Evolutionary conservation across 2,329 filamentous ascomycete genomes (phyloP).

Genomic region (Venturia oleaginea): DNA sequence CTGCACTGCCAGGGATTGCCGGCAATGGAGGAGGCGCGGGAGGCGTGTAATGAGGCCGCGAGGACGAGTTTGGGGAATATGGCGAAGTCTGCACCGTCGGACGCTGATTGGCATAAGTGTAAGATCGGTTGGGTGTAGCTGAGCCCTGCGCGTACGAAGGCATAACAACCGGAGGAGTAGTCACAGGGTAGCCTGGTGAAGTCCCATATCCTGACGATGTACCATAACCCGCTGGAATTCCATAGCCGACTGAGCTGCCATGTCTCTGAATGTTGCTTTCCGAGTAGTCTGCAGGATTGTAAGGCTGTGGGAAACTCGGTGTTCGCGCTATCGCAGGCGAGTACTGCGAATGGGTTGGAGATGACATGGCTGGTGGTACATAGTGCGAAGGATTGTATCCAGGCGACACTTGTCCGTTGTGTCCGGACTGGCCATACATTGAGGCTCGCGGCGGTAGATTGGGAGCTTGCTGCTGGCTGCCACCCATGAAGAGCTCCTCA

Average conservation of each 20-base stretch:
- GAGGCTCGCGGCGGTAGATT: conserved; percentile 23
- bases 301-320: conserved; percentile 29
- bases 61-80: conserved; percentile 12
- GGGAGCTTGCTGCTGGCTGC: conserved; percentile 16
- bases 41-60: conserved; percentile 26
- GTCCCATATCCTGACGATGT: conserved; percentile 20
- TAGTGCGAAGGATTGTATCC: conserved; percentile 58
- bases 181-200: conserved; percentile 11
- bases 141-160: conserved; percentile 4
- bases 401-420: conserved; percentile 20
- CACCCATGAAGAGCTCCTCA: conserved; percentile 56
- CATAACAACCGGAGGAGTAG: neutral
- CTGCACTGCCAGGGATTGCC: conserved; percentile 25
- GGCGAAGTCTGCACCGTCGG: conserved; percentile 15
- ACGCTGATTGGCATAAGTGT: conserved; percentile 15
- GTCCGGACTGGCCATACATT: conserved; percentile 7
- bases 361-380: conserved; percentile 39
- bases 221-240: conserved; percentile 23
- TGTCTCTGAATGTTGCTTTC: conserved; percentile 24
- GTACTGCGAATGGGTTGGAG: conserved; percentile 48
- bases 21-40: conserved; percentile 29
- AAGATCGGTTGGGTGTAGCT: conserved; percentile 4
- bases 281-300: conserved; percentile 38
- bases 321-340: conserved; percentile 37
- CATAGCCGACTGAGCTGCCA: conserved; percentile 25